phyloP scores from a whole-genome alignment of 2,329 filamentous ascomycete species.

The Thermomyces lanuginosus region DNA sequence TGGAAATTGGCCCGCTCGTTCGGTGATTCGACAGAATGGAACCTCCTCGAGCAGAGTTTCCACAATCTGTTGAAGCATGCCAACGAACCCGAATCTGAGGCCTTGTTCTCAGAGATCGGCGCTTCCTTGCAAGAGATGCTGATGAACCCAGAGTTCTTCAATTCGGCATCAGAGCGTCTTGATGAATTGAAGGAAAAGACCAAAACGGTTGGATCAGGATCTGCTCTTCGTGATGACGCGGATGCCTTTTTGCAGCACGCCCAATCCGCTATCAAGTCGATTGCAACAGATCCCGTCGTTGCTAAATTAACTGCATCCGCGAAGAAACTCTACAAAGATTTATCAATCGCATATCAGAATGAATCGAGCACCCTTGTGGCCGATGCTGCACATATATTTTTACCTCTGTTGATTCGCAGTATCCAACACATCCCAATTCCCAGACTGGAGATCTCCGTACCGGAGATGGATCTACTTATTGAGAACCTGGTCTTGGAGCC shows the following conservation, averaged over 20 bases:
- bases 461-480: slow-evolving; percentile 66
- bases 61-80: slow-evolving; percentile 57
- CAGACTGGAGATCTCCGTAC: slow-evolving; percentile 70
- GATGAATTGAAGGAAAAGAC: slow-evolving; percentile 42
- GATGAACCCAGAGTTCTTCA: slow-evolving; percentile 73
- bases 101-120: slow-evolving; percentile 55
- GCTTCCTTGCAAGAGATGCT: slow-evolving; percentile 64
- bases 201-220: slow-evolving; percentile 44
- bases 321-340: slow-evolving; percentile 48
- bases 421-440: slow-evolving; percentile 84
- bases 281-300: slow-evolving; percentile 56
- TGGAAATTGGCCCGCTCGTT: slow-evolving; percentile 70
- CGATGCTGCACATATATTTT: slow-evolving; percentile 64
- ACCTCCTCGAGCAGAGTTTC: slow-evolving; percentile 52
- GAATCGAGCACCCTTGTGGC: slow-evolving; percentile 56
- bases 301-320: slow-evolving; percentile 51
- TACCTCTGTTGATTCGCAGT: slow-evolving; percentile 58
- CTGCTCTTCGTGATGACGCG: slow-evolving; percentile 54
- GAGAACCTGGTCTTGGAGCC: slow-evolving; percentile 87
- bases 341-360: slow-evolving; percentile 49
- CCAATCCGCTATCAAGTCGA: slow-evolving; percentile 49
- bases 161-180: slow-evolving; percentile 52
- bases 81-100: slow-evolving; percentile 67
- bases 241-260: slow-evolving; percentile 55
- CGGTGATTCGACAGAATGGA: slow-evolving; percentile 58